Base-by-base conservation (phyloP, 176 grass and related monocot genomes). In the Tillandsia fasciculata region DNA sequence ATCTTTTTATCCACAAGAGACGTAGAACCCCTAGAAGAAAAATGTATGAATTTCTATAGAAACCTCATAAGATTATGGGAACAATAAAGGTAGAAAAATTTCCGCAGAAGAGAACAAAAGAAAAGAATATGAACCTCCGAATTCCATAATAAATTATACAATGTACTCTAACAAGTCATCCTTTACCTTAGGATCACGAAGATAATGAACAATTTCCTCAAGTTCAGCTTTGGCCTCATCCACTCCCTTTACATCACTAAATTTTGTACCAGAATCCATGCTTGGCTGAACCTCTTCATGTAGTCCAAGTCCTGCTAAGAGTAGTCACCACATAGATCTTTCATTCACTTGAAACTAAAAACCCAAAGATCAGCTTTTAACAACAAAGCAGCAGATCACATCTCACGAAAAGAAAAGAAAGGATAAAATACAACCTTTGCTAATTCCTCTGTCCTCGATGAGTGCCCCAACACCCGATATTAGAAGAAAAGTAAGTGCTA, bases 121-220 rank as follows among this genome's bases (percentile, higher is more conserved):
- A 61, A 61, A 59, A 18, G 15, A 61, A 61, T n/a, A n/a, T 61
- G 56, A 61, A 61, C 56, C 22, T 22, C 17, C 8, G 22, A 61
- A 61, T 20, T 61, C 7, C 10, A 14, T 10, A 61, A n/a, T 2
- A 61, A 18, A 61, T n/a, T 18, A 5, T 23, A 61, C 18, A n/a
- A 22, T 20, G 22, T 61, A 61, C 22, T 61, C 15, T 2, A 10
- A 81, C 14, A 11, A n/a, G 64, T 27, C 70, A 10, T 71, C 47
- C 10, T 65, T 84, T 73, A 96, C 93, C 89, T 97, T 97, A 22
- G 93, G 93, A 83, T 92, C 93, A 75, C 89, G 89, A 53, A 97
- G 79, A 72, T 97, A 97, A 79, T 97, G 93, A 78, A 97, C 86
- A 81, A 97, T 97, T 83, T 97, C 93, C 82, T 97, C 89, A 54